Evolutionary conservation across 2,329 filamentous ascomycete genomes (phyloP).

Genomic region (Sordariomycetes sp.): DNA sequence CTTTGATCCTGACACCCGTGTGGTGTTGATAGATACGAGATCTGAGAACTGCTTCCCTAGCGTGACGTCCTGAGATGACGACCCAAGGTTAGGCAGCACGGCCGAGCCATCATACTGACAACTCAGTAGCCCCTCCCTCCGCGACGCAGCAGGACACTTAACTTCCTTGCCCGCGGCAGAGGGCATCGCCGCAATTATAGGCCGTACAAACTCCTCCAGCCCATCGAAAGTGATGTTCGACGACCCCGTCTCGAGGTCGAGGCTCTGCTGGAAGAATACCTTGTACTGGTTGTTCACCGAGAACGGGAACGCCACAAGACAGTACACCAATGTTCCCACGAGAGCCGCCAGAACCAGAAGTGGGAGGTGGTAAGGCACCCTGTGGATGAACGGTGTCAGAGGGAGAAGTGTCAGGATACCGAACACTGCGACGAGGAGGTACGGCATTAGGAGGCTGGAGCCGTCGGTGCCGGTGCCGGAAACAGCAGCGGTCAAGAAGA

Average conservation of each 20-base stretch:
- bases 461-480: slow-evolving; percentile 82
- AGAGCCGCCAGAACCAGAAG: slow-evolving; percentile 65
- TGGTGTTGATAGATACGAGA: slow-evolving; percentile 45
- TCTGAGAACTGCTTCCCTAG: slow-evolving; percentile 23
- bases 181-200: slow-evolving; percentile 59
- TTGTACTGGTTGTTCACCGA: slow-evolving; percentile 71
- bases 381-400: slow-evolving; percentile 73
- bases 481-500: slow-evolving; percentile 61
- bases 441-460: slow-evolving; percentile 58
- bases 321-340: slow-evolving; percentile 70
- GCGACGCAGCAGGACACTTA: slow-evolving; percentile 33
- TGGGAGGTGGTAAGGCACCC: slow-evolving; percentile 74
- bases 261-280: slow-evolving; percentile 72
- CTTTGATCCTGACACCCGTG: slow-evolving; percentile 22
- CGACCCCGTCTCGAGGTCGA: slow-evolving; percentile 64
- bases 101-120: slow-evolving; percentile 60
- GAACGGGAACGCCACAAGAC: slow-evolving; percentile 81
- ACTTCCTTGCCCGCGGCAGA: slow-evolving; percentile 54
- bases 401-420: slow-evolving; percentile 66
- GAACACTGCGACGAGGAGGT: slow-evolving; percentile 57
- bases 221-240: slow-evolving; percentile 63
- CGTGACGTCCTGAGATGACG: slow-evolving; percentile 28
- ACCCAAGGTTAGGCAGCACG: slow-evolving; percentile 50
- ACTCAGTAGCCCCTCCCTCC: slow-evolving; percentile 40
- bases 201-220: slow-evolving; percentile 53